phyloP scores from a whole-genome alignment of 1,139 yeast genomes.

The Hyphopichia fennica region DNA sequence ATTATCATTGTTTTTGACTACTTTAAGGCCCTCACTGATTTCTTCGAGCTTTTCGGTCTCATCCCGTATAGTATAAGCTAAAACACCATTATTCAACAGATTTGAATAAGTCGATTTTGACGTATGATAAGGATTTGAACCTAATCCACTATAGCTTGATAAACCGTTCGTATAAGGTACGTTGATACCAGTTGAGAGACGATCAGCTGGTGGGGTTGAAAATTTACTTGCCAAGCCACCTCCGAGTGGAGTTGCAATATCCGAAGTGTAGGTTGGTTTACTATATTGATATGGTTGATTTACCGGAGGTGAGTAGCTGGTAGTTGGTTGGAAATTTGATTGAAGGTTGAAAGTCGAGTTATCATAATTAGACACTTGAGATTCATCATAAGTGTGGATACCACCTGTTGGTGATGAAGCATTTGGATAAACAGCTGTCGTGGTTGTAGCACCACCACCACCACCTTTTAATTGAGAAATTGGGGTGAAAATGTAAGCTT shows the following conservation, averaged over 20 bases:
- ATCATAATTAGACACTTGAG: slow-evolving; percentile 3
- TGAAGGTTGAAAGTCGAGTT: not conserved
- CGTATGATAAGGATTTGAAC: slow-evolving; percentile 20
- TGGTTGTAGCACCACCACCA: slow-evolving; percentile 25
- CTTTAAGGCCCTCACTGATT: slow-evolving; percentile 20
- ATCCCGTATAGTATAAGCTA: slow-evolving; percentile 36
- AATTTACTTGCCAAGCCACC: not conserved
- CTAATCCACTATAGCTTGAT: not conserved
- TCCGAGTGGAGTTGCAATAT: not conserved
- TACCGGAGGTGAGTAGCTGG: slow-evolving; percentile 10
- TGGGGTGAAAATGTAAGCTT: slow-evolving; percentile 47
- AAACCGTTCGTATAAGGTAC: slow-evolving; percentile 8
- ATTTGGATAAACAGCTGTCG: slow-evolving; percentile 20
- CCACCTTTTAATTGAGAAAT: slow-evolving; percentile 47
- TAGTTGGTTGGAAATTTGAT: slow-evolving; percentile 1
- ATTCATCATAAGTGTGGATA: slow-evolving; percentile 1
- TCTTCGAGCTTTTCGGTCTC: slow-evolving; percentile 15
- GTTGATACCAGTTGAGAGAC: not conserved
- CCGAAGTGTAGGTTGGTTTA: not conserved
- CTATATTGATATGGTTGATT: not conserved
- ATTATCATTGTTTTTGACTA: slow-evolving; percentile 12
- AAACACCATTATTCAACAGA: slow-evolving; percentile 41
- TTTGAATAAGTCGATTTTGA: slow-evolving; percentile 37
- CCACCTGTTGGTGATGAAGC: slow-evolving; percentile 11
- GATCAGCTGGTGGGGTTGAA: not conserved